phyloP scores from a whole-genome alignment of 2,329 filamentous ascomycete species.

The Epichloe sp. region DNA sequence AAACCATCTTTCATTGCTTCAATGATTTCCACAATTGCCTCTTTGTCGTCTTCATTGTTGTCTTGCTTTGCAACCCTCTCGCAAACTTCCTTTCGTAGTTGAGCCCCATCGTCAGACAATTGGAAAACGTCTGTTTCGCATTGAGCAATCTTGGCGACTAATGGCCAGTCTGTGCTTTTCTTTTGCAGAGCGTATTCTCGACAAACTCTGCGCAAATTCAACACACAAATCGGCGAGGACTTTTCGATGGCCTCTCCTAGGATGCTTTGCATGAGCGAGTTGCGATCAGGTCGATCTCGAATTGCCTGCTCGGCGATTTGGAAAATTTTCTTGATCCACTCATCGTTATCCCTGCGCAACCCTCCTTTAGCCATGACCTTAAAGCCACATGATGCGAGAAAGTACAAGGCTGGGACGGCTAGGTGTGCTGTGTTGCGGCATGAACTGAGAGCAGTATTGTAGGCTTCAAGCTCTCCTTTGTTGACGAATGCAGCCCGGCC shows the following conservation, averaged over 20 bases:
- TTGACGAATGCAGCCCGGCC: slow-evolving; percentile 34
- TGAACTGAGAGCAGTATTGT: slow-evolving; percentile 28
- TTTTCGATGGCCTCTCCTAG: slow-evolving; percentile 17
- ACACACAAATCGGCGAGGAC: slow-evolving; percentile 23
- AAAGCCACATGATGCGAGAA: slow-evolving; percentile 22
- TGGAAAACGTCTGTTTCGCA: slow-evolving; percentile 37
- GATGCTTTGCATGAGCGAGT: slow-evolving; percentile 18
- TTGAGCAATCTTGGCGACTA: slow-evolving; percentile 27
- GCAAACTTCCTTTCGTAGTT: slow-evolving; percentile 28
- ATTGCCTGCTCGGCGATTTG: slow-evolving; percentile 18
- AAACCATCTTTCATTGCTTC: slow-evolving; percentile 31
- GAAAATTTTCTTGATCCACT: slow-evolving; percentile 26
- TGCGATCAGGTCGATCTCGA: slow-evolving; percentile 12
- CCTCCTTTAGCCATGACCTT: slow-evolving; percentile 13
- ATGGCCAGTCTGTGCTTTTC: slow-evolving; percentile 26
- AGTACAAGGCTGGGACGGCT: slow-evolving; percentile 32
- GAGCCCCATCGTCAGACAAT: slow-evolving; percentile 23
- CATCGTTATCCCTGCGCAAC: slow-evolving; percentile 21
- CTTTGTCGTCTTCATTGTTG: slow-evolving; percentile 9
- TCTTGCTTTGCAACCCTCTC: slow-evolving; percentile 16
- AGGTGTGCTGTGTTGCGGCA: slow-evolving; percentile 21
- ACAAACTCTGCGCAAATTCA: slow-evolving; percentile 29
- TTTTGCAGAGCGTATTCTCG: slow-evolving; percentile 26
- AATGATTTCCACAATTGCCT: slow-evolving; percentile 23
- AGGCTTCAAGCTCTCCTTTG: slow-evolving; percentile 25